phyloP scores from a whole-genome alignment of 164 flowering plant species.

The Stephania yunnanensis region DNA sequence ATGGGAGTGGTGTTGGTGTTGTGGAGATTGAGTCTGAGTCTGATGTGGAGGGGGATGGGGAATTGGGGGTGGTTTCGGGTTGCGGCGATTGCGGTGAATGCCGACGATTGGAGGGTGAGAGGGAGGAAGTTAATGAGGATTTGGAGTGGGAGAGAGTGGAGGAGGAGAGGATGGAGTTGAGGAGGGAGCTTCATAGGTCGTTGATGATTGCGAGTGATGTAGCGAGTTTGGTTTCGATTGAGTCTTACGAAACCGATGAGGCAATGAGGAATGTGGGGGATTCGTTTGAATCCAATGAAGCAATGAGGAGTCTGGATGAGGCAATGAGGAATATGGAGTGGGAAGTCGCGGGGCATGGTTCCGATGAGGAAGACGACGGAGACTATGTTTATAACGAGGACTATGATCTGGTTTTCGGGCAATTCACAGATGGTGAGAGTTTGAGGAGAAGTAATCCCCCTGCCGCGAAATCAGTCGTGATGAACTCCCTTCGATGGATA shows the following conservation, averaged over 20 bases:
- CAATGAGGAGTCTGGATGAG: constrained; percentile 4
- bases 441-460: constrained; percentile 48
- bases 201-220: constrained; percentile 28
- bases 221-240: constrained; percentile 24
- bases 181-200: constrained; percentile 39
- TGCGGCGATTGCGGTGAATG: constrained; percentile 33
- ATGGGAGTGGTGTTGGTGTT: constrained; percentile 15
- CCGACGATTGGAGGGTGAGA: constrained; percentile 49
- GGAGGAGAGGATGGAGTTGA: constrained; percentile 41
- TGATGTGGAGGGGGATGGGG: constrained; percentile 26
- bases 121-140: constrained; percentile 38
- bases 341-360: constrained; percentile 33
- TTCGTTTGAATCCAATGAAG: too few species aligned
- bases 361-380: constrained; percentile 16
- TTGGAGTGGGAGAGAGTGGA: constrained; percentile 72
- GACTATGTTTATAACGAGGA: constrained; percentile 27
- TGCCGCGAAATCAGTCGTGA: constrained; percentile 42
- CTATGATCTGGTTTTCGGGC: constrained; percentile 40
- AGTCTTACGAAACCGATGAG: constrained; percentile 14
- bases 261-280: background rate
- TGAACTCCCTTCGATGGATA: constrained; percentile 38
- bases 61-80: constrained; percentile 23
- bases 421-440: constrained; percentile 31
- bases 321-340: constrained; percentile 24
- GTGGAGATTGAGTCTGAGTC: constrained; percentile 43